Percentiles rank a stretch among this genome's conserved stretches.
These are phyloP conservation scores for Massarina eburnea DNA, from an alignment of 2,329 filamentous ascomycete genomes.

Conservation along the genomic window DNA sequence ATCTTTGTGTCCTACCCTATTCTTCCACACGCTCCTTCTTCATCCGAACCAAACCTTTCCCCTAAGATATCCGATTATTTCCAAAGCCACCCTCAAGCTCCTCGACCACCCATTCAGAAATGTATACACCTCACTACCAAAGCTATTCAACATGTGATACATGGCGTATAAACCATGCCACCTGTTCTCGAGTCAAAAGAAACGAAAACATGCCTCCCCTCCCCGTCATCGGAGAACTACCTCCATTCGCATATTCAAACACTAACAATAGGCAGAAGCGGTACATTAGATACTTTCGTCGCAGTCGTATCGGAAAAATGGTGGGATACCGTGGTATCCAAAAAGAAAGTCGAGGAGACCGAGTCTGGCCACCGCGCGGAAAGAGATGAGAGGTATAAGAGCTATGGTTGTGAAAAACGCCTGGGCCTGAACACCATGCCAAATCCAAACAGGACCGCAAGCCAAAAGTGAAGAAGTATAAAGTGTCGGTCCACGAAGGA, in stretches of 20 bases:
- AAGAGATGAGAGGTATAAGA: not conserved
- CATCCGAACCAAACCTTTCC: too few species aligned
- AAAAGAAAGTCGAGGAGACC: not conserved
- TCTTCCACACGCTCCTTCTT: too few species aligned
- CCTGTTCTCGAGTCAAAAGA: too few species aligned
- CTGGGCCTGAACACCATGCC: constrained; percentile 6
- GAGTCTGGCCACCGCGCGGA: constrained; percentile 4
- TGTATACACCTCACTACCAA: too few species aligned
- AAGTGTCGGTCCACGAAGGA: not conserved
- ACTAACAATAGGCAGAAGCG: constrained; percentile 17
- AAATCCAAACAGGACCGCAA: not conserved
- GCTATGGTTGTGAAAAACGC: not conserved
- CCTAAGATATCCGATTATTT: too few species aligned
- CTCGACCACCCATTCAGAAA: too few species aligned
- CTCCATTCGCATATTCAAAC: constrained; percentile 11
- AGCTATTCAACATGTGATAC: too few species aligned
- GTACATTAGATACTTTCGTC: constrained; percentile 13
- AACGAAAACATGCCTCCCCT: not conserved
- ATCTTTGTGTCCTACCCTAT: too few species aligned
- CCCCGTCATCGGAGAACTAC: not conserved
- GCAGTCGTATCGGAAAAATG: constrained; percentile 5
- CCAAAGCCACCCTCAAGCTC: too few species aligned
- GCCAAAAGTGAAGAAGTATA: not conserved
- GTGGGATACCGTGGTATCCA: constrained; percentile 1
- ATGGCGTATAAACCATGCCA: too few species aligned